Evolutionary conservation across 2,329 filamentous ascomycete genomes (phyloP).

Genomic region (Orbilia oligospora): DNA sequence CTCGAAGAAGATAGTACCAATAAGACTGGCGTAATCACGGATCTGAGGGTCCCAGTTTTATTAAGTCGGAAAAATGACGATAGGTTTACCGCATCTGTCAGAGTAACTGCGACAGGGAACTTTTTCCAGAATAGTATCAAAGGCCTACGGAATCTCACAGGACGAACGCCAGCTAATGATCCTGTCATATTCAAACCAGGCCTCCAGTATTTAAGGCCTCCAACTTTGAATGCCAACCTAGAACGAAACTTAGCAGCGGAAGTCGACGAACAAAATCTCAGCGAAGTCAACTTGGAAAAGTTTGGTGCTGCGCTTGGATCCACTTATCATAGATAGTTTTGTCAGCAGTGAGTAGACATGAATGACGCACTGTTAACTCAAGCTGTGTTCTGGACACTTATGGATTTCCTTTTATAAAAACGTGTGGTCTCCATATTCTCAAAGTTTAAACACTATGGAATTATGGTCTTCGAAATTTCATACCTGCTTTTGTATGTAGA

Average conservation of each 20-base stretch:
- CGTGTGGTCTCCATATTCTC: too few species aligned
- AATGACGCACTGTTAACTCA: too few species aligned
- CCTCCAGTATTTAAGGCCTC: slow-evolving; percentile 1
- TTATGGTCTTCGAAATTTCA: too few species aligned
- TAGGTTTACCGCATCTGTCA: background rate
- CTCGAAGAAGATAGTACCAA: background rate
- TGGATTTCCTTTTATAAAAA: too few species aligned
- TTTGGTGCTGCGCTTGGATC: too few species aligned
- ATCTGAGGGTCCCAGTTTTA: background rate
- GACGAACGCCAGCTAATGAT: background rate
- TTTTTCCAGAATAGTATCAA: background rate
- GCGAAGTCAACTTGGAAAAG: background rate
- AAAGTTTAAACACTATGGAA: too few species aligned
- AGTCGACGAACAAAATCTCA: background rate
- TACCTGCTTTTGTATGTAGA: too few species aligned
- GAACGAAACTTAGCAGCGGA: background rate
- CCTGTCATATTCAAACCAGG: slow-evolving; percentile 15
- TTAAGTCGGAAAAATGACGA: slow-evolving; percentile 6
- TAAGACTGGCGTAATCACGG: background rate
- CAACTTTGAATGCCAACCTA: background rate
- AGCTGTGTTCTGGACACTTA: too few species aligned
- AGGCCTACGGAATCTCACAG: background rate
- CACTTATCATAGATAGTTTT: too few species aligned
- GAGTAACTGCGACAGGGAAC: background rate
- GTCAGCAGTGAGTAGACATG: too few species aligned